phyloP scores from a whole-genome alignment of 176 grass and related monocot genomes.

The Cocos nucifera region DNA sequence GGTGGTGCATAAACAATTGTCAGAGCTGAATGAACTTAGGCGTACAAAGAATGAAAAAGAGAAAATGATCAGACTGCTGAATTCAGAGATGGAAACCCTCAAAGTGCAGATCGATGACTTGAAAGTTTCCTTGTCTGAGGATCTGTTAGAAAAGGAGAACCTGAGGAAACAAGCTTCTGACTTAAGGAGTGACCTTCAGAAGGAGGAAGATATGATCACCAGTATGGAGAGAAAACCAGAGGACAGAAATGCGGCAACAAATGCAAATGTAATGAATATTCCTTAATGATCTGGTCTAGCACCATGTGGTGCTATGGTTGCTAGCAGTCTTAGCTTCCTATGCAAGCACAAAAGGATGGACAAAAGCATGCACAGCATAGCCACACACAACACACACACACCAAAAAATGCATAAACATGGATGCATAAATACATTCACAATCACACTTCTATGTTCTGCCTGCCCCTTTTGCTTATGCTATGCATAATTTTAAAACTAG shows the following conservation, averaged over 20 bases:
- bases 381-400: too few relatives aligned
- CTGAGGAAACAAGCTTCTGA: constrained; percentile 44
- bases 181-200: constrained; percentile 44
- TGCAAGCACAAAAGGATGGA: too few relatives aligned
- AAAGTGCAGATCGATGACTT: constrained; percentile 43
- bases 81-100: constrained; percentile 43
- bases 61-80: constrained; percentile 36
- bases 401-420: too few relatives aligned
- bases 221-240: neutral
- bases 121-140: constrained; percentile 49
- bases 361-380: too few relatives aligned
- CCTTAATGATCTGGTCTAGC: neutral
- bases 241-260: constrained; percentile 20
- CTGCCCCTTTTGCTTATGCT: too few relatives aligned
- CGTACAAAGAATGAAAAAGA: constrained; percentile 43
- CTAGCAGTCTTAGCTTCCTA: too few relatives aligned
- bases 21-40: constrained; percentile 41
- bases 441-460: too few relatives aligned
- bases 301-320: too few relatives aligned
- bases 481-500: too few relatives aligned
- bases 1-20: constrained; percentile 30
- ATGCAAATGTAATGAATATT: constrained; percentile 32
- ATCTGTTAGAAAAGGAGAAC: constrained; percentile 57
- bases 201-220: constrained; percentile 17
- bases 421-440: too few relatives aligned